Percentiles rank a stretch among this genome's conserved stretches.
Conservation (phyloP, 2,329 filamentous ascomycete genomes). For the Cercospora sp. region DNA sequence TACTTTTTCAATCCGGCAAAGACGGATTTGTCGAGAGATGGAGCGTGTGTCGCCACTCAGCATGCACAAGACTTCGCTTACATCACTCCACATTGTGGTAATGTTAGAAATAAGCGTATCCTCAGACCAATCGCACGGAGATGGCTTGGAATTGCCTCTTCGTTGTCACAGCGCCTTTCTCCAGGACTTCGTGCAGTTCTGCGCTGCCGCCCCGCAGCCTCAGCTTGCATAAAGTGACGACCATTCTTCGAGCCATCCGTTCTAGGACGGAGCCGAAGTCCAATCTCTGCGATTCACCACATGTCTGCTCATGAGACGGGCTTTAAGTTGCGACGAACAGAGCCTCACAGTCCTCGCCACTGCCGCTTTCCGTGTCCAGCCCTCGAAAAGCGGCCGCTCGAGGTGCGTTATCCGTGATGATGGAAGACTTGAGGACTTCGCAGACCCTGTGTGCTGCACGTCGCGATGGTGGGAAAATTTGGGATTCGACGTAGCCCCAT, state of each 20-base stretch:
- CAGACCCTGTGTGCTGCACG: neutral
- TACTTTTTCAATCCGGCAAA: slow-evolving; percentile 7
- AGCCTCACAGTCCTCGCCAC: neutral
- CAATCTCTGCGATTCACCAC: neutral
- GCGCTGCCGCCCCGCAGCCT: neutral
- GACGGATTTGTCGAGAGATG: neutral
- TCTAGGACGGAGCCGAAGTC: neutral
- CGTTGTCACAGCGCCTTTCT: neutral
- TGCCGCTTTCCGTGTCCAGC: neutral
- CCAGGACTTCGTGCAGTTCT: neutral
- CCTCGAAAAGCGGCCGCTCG: neutral
- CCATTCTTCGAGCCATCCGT: neutral
- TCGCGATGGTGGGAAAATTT: neutral
- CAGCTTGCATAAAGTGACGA: neutral
- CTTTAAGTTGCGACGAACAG: neutral
- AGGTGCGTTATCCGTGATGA: neutral
- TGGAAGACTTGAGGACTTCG: neutral
- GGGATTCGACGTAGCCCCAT: neutral
- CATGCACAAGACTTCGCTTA: neutral
- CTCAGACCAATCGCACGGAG: neutral
- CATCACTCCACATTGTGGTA: neutral
- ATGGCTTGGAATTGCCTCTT: neutral
- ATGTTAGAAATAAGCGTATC: slow-evolving; percentile 7
- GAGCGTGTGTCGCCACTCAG: neutral
- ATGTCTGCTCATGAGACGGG: neutral